phyloP scores from a whole-genome alignment of 805 yeast species.

The Clavispora fructus region DNA sequence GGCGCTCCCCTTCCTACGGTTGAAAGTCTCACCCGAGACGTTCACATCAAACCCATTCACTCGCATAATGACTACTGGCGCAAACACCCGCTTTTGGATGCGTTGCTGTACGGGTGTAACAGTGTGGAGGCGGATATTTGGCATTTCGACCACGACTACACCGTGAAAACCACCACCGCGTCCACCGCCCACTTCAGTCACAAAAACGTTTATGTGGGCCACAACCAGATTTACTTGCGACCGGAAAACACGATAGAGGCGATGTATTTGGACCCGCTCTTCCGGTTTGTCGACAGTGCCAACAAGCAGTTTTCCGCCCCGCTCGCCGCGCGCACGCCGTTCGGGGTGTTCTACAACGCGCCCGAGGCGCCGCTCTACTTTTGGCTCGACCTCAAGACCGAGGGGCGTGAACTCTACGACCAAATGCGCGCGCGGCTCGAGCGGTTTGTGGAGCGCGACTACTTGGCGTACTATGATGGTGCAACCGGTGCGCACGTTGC shows the following conservation, averaged over 20 bases:
- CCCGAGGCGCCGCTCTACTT: conserved; percentile 51
- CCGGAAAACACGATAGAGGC: conserved; percentile 41
- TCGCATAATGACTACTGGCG: conserved; percentile 74
- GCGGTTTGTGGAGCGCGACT: conserved; percentile 44
- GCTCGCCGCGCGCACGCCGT: conserved; percentile 14
- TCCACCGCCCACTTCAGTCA: conserved; percentile 15
- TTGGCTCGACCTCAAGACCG: conserved; percentile 60
- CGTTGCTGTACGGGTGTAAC: conserved; percentile 47
- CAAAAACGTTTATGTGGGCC: conserved; percentile 55
- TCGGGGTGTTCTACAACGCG: conserved; percentile 37
- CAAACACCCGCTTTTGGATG: conserved; percentile 51
- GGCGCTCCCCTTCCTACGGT: conserved; percentile 3
- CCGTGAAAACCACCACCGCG: conserved; percentile 21
- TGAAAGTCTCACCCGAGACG: conserved; percentile 31
- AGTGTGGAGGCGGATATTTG: conserved; percentile 69
- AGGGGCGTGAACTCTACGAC: conserved; percentile 44
- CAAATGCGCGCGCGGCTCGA: conserved; percentile 41
- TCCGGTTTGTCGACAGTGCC: conserved; percentile 41
- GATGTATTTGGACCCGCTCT: conserved; percentile 52
- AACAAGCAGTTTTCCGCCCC: conserved; percentile 31
- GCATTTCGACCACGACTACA: conserved; percentile 35
- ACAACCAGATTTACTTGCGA: conserved; percentile 44
- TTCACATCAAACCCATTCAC: conserved; percentile 44
- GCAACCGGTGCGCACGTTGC: conserved; percentile 24
- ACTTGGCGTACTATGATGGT: conserved; percentile 46